A percentile compares a stretch with the other conserved stretches of the same genome.
Conservation (phyloP, 176 grass and related monocot species). For the Elymus sibiricus region DNA sequence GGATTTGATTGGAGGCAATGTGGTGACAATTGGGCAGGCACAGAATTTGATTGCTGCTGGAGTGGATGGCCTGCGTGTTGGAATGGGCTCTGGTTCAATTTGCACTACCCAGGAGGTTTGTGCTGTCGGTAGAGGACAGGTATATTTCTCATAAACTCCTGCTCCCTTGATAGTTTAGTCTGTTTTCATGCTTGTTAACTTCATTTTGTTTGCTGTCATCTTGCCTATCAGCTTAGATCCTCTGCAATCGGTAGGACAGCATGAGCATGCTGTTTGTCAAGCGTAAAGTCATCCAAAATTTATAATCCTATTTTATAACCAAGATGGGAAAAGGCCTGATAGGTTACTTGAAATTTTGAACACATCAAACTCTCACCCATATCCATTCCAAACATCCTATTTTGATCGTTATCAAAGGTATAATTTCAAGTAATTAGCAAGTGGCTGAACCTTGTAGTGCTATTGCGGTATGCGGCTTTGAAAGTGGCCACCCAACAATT, state of each 20-base stretch:
- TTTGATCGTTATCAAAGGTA: neutral
- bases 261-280: neutral
- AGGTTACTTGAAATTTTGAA: neutral
- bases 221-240: neutral
- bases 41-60: conserved; percentile 75
- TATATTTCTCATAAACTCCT: conserved; percentile 27
- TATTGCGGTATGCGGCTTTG: neutral
- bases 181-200: neutral
- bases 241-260: neutral
- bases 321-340: neutral
- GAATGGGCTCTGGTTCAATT: conserved; percentile 94
- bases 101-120: conserved; percentile 97
- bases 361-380: neutral
- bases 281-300: neutral
- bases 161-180: neutral
- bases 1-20: conserved; percentile 88
- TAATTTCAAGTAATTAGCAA: neutral
- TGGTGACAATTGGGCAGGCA: conserved; percentile 69
- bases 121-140: conserved; percentile 86
- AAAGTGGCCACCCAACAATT: neutral
- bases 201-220: neutral
- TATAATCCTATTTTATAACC: neutral
- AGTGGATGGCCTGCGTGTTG: conserved; percentile 82
- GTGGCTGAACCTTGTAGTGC: neutral
- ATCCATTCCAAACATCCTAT: neutral